phyloP scores from a whole-genome alignment of 164 flowering plant genomes.

The Houttuynia cordata region DNA sequence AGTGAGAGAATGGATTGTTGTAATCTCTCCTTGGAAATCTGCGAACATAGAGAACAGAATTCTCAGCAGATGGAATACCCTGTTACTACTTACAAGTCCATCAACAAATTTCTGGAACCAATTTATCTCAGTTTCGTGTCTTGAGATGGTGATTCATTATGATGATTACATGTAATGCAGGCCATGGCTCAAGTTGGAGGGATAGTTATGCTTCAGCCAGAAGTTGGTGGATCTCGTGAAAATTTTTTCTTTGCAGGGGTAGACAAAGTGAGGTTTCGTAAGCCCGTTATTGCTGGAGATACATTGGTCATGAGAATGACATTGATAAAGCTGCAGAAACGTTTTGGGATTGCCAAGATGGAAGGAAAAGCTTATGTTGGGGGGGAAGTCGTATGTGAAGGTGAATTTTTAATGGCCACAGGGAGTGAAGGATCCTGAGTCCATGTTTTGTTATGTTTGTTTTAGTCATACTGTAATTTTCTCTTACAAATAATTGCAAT shows the following conservation, averaged over 20 bases:
- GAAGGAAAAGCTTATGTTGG: slow-evolving; percentile 97
- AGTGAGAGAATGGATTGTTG: no score
- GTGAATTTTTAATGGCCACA: slow-evolving; percentile 89
- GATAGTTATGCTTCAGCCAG: slow-evolving; percentile 91
- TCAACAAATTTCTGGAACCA: no score
- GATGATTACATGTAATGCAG: slow-evolving; percentile 22
- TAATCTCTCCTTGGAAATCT: no score
- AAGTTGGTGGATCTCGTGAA: slow-evolving; percentile 77
- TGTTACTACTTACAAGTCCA: no score
- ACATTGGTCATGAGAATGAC: slow-evolving; percentile 94
- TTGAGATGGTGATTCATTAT: background rate
- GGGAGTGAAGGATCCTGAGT: slow-evolving; percentile 15
- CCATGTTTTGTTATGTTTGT: no score
- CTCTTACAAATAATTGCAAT: no score
- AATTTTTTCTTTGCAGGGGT: slow-evolving; percentile 97
- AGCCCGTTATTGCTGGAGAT: slow-evolving; percentile 93
- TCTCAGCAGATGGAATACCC: no score
- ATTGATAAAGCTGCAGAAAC: slow-evolving; percentile 60
- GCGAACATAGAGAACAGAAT: no score
- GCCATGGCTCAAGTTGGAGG: slow-evolving; percentile 99
- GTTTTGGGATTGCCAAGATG: slow-evolving; percentile 86
- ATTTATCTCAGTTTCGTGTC: no score
- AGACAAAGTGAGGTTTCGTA: slow-evolving; percentile 89
- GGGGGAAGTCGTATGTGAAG: slow-evolving; percentile 85
- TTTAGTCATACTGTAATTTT: no score